Base-by-base conservation (phyloP, 2,329 filamentous ascomycete genomes). In the Cladophialophora exuberans region DNA sequence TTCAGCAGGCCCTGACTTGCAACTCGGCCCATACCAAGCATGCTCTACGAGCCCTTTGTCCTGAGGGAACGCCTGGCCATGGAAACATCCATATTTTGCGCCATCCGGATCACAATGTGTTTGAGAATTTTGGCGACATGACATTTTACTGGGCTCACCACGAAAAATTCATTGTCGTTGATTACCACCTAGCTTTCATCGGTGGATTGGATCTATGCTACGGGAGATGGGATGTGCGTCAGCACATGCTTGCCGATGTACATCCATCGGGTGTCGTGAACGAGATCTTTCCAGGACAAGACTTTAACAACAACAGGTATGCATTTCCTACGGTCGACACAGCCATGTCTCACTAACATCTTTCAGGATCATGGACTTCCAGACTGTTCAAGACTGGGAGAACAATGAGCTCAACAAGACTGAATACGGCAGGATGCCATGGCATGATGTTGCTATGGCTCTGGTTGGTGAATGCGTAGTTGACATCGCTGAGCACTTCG, bases 121-220 rank as follows among this genome's bases (percentile, higher is more conserved):
- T 97, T 46, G 91, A 97, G 66, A 97, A 97, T 66, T 89, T 88
- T 2, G 89, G 89, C 25, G 93, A 97, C 65, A 95, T 96, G 89
- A 97, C 91, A 0, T 90, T 97, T 67, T 97, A 96, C 75, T 97
- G 93, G 84, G 94, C 94, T 0, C 94, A 99, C 69, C 94, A 99
- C 69, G 94, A 99, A 67, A 99, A 99, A 70, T 95, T 97, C 68
- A 88, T 97, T 51, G 89, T 99, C 15, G 88, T 97, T 49, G 94
- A 97, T 73, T 96, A 96, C 67, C 82, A 86, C 13, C 74, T 93
- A 64, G 94, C 91, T 11, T 97, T 97, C 67, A 93, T 97, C 55
- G 94, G 94, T 48, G 94, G 94, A 0, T 79, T 99, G 4, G 94
- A 99, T 73, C 77, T 97, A 26, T 99, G 94, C 72, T 99, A 97